phyloP scores from a whole-genome alignment of 108 stramenopile genomes.

The Cyclostephanos tholiformis region DNA sequence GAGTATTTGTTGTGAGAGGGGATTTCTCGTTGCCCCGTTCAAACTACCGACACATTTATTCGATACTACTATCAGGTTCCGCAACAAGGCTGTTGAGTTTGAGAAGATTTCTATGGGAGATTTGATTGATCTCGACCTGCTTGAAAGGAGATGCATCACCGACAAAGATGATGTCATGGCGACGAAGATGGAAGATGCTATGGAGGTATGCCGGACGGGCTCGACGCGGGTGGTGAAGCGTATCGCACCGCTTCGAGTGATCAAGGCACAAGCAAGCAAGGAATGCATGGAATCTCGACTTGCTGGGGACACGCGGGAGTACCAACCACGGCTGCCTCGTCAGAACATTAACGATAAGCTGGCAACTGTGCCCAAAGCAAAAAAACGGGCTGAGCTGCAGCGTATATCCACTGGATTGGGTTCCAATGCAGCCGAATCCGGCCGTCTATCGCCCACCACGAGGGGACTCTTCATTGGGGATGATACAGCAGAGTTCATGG shows the following conservation, averaged over 20 bases:
- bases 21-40: not conserved
- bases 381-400: conserved; percentile 52
- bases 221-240: conserved; percentile 25
- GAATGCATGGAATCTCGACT: conserved; percentile 14
- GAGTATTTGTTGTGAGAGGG: too few species aligned
- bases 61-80: conserved; percentile 15
- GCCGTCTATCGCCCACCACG: conserved; percentile 11
- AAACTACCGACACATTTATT: not conserved
- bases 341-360: not conserved
- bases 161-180: conserved; percentile 37
- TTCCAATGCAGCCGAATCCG: not conserved
- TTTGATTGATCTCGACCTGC: conserved; percentile 38
- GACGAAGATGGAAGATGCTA: conserved; percentile 19
- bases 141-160: conserved; percentile 36
- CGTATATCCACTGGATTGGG: not conserved
- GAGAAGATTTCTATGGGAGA: conserved; percentile 38
- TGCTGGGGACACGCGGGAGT: conserved; percentile 22
- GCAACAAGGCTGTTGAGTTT: conserved; percentile 39
- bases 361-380: conserved; percentile 17
- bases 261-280: conserved; percentile 20
- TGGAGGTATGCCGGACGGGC: conserved; percentile 28
- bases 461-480: conserved; percentile 20
- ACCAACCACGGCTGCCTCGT: conserved; percentile 27
- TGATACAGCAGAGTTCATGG: conserved; percentile 23
- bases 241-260: conserved; percentile 13